These are phyloP conservation scores for Phlebopus sp. DNA, from an alignment of 1,284 basidiomycete genomes.

Conservation along the genomic window DNA sequence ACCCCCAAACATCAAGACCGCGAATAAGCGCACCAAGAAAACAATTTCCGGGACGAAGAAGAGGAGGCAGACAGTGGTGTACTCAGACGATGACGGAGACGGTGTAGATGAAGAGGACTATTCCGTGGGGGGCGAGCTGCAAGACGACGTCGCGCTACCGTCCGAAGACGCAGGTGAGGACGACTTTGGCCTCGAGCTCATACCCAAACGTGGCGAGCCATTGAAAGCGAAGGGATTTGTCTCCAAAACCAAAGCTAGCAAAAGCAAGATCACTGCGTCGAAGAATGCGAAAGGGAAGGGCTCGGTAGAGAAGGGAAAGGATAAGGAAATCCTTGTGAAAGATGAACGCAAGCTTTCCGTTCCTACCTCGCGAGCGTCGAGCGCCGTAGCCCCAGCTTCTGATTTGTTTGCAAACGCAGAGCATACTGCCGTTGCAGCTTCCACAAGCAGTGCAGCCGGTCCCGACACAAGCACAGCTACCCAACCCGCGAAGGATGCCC, in stretches of 20 bases:
- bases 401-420: conserved; percentile 32
- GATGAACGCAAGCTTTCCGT: conserved; percentile 38
- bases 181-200: conserved; percentile 33
- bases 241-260: conserved; percentile 24
- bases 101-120: conserved; percentile 23
- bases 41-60: conserved; percentile 12
- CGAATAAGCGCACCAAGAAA: conserved; percentile 14
- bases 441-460: conserved; percentile 7
- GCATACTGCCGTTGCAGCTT: background rate
- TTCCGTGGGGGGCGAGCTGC: conserved; percentile 18
- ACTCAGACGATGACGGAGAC: conserved; percentile 30
- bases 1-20: conserved; percentile 1
- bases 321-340: conserved; percentile 36
- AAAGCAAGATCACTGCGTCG: conserved; percentile 12
- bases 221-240: conserved; percentile 23
- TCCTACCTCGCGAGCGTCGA: conserved; percentile 25
- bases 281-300: conserved; percentile 22
- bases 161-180: conserved; percentile 32
- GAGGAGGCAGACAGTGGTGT: conserved; percentile 14
- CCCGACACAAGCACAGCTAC: conserved; percentile 32
- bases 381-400: conserved; percentile 23
- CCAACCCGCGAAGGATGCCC: conserved; percentile 21
- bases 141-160: conserved; percentile 13
- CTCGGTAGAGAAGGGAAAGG: conserved; percentile 30
- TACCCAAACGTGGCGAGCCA: conserved; percentile 25